phyloP scores from a whole-genome alignment of 2,329 filamentous ascomycete species.

The Neopestalotiopsis rosae region DNA sequence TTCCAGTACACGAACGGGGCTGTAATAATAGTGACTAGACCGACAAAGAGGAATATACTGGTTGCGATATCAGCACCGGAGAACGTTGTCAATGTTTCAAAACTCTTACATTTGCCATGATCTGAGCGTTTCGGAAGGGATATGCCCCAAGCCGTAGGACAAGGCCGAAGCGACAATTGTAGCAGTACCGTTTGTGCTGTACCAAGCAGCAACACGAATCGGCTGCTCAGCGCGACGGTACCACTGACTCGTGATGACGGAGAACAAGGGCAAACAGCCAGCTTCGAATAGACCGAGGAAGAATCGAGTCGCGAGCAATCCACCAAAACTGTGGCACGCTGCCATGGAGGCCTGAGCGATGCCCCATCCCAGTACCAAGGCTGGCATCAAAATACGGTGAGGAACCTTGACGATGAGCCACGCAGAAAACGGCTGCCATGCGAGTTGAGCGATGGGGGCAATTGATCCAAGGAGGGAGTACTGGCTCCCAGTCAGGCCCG shows the following conservation, averaged over 20 bases:
- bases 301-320: conserved; percentile 52
- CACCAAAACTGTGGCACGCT: conserved; percentile 51
- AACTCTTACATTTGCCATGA: conserved; percentile 46
- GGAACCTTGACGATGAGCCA: conserved; percentile 63
- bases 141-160: conserved; percentile 63
- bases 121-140: conserved; percentile 38
- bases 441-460: conserved; percentile 63
- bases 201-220: conserved; percentile 69
- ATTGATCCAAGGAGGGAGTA: conserved; percentile 65
- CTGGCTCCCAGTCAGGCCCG: conserved; percentile 55
- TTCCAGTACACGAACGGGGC: conserved; percentile 64
- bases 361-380: conserved; percentile 44
- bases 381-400: conserved; percentile 19
- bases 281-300: conserved; percentile 57
- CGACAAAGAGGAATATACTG: conserved; percentile 65
- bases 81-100: background rate
- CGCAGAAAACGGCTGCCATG: conserved; percentile 65
- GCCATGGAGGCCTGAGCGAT: conserved; percentile 53
- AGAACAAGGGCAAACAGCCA: conserved; percentile 58
- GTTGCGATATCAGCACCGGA: background rate
- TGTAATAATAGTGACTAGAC: conserved; percentile 63
- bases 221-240: conserved; percentile 68
- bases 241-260: conserved; percentile 67
- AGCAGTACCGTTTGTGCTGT: conserved; percentile 63
- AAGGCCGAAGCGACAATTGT: conserved; percentile 62